These are phyloP conservation scores for Trametes hirsuta DNA, from an alignment of 1,284 basidiomycete species.

Conservation along the genomic window DNA sequence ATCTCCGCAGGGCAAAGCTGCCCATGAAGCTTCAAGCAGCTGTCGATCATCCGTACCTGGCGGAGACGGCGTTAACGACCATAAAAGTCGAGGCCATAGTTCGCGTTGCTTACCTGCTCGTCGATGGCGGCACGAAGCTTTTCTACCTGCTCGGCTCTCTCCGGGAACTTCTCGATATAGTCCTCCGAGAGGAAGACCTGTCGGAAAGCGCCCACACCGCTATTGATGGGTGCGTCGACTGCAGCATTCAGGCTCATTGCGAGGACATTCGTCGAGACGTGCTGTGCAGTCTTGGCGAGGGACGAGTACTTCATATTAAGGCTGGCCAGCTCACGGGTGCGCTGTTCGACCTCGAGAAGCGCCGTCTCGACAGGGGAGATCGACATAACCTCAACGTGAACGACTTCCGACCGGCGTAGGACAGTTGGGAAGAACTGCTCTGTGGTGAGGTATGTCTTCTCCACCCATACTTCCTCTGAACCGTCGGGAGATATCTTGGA, in stretches of 20 bases:
- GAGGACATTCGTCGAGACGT: constrained; percentile 80
- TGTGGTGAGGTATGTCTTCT: constrained; percentile 86
- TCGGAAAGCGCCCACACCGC: constrained; percentile 80
- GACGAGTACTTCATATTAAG: constrained; percentile 75
- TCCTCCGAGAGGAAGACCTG: constrained; percentile 76
- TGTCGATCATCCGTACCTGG: constrained; percentile 80
- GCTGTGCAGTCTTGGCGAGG: constrained; percentile 75
- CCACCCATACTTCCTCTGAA: constrained; percentile 81
- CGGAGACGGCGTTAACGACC: background rate
- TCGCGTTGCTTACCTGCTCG: constrained; percentile 64
- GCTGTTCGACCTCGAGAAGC: constrained; percentile 76
- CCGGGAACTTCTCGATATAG: constrained; percentile 72
- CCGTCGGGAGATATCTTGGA: constrained; percentile 63
- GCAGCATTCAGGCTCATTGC: constrained; percentile 88
- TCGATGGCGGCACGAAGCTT: constrained; percentile 78
- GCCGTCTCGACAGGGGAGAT: constrained; percentile 90
- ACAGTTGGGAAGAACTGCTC: constrained; percentile 94
- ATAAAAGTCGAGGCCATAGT: background rate
- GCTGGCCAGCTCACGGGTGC: constrained; percentile 75
- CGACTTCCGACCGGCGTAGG: constrained; percentile 86
- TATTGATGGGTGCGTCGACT: constrained; percentile 82
- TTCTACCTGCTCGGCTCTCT: constrained; percentile 70
- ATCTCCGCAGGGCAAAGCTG: constrained; percentile 86
- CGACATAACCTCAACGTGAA: constrained; percentile 75
- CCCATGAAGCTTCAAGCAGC: constrained; percentile 83